These are phyloP conservation scores for Straminergon stramineum DNA, from an alignment of 225 moss, liverwort and hornwort genomes.

Conservation along the genomic window DNA sequence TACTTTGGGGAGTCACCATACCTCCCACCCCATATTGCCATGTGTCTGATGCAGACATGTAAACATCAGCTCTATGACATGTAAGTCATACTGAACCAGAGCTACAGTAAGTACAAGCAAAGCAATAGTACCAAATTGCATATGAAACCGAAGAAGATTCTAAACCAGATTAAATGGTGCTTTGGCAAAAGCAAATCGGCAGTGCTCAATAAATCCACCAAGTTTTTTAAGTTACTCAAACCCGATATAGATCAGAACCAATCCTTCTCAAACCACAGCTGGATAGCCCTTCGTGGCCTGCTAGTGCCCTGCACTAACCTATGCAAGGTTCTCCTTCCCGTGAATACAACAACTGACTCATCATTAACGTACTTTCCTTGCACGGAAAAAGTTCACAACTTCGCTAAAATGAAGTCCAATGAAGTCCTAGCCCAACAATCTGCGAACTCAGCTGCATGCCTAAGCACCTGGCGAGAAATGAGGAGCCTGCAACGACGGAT, in stretches of 20 bases:
- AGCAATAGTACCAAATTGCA: background rate
- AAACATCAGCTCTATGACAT: background rate
- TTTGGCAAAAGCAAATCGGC: background rate
- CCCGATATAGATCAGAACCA: background rate
- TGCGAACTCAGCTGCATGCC: background rate
- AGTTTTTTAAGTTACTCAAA: background rate
- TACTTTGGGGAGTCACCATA: too few relatives aligned
- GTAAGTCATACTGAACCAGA: background rate
- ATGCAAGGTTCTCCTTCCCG: constrained; percentile 1
- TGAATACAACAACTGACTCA: constrained; percentile 16
- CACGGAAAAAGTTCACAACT: background rate
- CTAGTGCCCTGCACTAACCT: background rate
- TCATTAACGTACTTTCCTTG: background rate
- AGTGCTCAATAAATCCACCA: background rate
- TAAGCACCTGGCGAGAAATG: background rate
- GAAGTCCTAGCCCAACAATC: constrained; percentile 4
- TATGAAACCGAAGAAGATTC: background rate
- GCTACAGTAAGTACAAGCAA: too few relatives aligned
- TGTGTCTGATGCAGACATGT: background rate
- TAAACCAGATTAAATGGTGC: background rate
- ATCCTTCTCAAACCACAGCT: background rate
- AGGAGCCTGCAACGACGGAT: constrained; percentile 1
- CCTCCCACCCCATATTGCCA: background rate
- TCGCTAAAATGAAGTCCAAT: background rate
- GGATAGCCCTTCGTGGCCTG: background rate